These are phyloP conservation scores for Solanum verrucosum DNA, from an alignment of 257 asterid species.

Conservation along the genomic window DNA sequence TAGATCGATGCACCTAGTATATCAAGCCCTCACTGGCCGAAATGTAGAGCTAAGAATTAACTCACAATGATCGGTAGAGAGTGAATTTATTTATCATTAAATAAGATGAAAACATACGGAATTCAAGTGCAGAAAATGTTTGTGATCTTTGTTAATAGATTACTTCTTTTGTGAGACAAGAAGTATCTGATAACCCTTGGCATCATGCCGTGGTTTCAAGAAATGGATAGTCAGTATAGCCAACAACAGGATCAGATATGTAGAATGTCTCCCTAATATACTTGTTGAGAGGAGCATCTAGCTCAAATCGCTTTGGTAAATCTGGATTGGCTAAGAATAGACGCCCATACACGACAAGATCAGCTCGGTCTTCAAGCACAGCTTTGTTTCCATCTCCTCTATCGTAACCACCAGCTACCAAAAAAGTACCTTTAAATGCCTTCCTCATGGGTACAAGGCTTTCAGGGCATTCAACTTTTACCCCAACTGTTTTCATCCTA, in stretches of 20 bases:
- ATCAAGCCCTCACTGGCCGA: background rate
- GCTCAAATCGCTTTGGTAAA: background rate
- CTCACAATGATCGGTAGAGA: background rate
- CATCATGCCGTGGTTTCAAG: slow-evolving; percentile 9
- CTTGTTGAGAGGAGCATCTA: background rate
- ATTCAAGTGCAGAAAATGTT: background rate
- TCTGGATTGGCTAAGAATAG: background rate
- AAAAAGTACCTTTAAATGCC: background rate
- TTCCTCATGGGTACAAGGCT: background rate
- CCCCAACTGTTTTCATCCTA: background rate
- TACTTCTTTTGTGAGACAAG: background rate
- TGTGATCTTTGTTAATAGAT: background rate
- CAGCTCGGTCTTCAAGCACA: no score
- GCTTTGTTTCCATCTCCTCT: background rate
- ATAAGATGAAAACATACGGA: background rate
- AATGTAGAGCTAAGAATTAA: background rate
- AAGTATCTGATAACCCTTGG: background rate
- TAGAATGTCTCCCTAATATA: background rate
- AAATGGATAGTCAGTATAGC: background rate
- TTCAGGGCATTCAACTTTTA: background rate
- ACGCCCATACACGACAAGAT: background rate
- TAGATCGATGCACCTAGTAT: background rate
- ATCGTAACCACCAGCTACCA: background rate
- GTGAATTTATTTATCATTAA: background rate
- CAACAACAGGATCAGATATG: background rate